phyloP scores from a whole-genome alignment of 2,329 filamentous ascomycete genomes.

The Exserohilum rostratum region DNA sequence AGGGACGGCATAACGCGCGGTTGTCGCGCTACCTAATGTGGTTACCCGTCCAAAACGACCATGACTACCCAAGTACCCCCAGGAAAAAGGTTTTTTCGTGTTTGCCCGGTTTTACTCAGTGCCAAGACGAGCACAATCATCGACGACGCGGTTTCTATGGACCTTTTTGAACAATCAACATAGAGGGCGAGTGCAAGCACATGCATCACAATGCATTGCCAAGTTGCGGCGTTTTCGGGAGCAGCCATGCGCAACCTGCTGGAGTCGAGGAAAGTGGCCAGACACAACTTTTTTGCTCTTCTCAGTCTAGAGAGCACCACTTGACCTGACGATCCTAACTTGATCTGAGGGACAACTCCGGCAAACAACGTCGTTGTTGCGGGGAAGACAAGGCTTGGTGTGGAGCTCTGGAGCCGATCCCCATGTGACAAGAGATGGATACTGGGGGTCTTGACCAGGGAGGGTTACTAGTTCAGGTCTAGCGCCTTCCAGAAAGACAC shows the following conservation, averaged over 20 bases:
- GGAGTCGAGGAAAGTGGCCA: neutral
- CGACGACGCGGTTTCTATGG: neutral
- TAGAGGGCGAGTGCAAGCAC: too few relatives aligned
- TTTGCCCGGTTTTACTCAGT: neutral
- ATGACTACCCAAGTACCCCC: neutral
- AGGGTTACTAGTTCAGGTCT: slow-evolving; percentile 4
- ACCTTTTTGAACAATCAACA: neutral
- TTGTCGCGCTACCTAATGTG: neutral
- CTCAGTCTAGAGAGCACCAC: neutral
- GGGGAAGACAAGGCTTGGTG: slow-evolving; percentile 12
- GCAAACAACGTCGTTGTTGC: slow-evolving; percentile 4
- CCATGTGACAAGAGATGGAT: slow-evolving; percentile 2
- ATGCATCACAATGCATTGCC: neutral
- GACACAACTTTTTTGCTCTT: neutral
- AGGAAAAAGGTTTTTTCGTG: too few relatives aligned
- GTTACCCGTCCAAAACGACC: neutral
- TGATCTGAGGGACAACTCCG: slow-evolving; percentile 17
- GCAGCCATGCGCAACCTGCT: neutral
- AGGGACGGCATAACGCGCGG: neutral
- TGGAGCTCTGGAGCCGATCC: slow-evolving; percentile 14
- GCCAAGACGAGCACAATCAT: neutral
- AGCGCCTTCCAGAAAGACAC: slow-evolving; percentile 4
- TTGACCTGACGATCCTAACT: slow-evolving; percentile 9
- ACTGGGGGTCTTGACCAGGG: slow-evolving; percentile 5
- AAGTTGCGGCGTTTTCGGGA: neutral